A percentile compares a stretch with the other conserved stretches of the same genome.
phyloP scores from a whole-genome alignment of 768 basidiomycete genomes.

The Trametes cingulata region DNA sequence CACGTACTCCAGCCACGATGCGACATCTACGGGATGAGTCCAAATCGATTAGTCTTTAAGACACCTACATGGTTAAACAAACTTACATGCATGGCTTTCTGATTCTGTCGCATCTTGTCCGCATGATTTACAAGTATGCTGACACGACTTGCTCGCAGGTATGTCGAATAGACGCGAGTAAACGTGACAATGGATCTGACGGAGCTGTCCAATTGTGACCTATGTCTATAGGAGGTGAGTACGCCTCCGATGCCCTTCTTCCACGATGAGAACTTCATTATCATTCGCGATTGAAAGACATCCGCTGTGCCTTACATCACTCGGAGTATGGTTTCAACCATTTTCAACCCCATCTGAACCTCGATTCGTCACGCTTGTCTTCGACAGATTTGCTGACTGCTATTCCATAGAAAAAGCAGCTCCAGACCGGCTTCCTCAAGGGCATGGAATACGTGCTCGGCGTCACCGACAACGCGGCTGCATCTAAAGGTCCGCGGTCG shows the following conservation, averaged over 20 bases:
- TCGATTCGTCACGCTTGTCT: not conserved
- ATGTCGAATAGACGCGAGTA: not conserved
- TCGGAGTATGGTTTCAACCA: constrained; percentile 54
- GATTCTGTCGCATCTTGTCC: constrained; percentile 25
- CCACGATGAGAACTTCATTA: constrained; percentile 52
- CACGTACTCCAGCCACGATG: not conserved
- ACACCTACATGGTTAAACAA: constrained; percentile 71
- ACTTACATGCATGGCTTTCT: constrained; percentile 44
- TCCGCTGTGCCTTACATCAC: constrained; percentile 64
- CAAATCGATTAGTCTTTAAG: constrained; percentile 96
- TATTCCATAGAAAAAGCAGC: constrained; percentile 48
- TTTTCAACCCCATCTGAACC: constrained; percentile 75
- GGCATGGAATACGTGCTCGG: constrained; percentile 84
- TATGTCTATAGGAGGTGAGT: constrained; percentile 43
- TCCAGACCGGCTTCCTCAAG: constrained; percentile 77
- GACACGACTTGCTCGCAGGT: constrained; percentile 27
- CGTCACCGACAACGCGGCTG: constrained; percentile 37
- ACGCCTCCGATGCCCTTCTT: not conserved
- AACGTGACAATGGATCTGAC: not conserved
- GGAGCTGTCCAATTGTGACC: not conserved
- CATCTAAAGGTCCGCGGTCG: not conserved
- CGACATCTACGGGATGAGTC: constrained; percentile 53
- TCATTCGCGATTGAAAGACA: constrained; percentile 75
- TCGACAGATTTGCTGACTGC: constrained; percentile 6
- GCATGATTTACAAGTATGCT: constrained; percentile 26